Conservation (phyloP, 331 rosid species). For the Acacia pycnantha region DNA sequence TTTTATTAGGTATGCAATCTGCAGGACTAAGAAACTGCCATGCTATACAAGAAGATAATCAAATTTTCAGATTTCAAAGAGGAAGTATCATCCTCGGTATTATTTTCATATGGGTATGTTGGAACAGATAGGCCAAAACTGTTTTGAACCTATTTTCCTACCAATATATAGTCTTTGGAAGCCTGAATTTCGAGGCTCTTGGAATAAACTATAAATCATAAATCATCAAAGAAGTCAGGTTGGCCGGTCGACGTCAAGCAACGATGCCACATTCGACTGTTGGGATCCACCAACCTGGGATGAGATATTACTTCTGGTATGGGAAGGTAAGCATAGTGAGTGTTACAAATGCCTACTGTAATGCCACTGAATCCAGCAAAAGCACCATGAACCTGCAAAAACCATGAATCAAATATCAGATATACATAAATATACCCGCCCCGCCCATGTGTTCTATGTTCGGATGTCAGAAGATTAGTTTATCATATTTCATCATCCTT, state of each 20-base stretch:
- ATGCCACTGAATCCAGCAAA: conserved; percentile 98
- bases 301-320: conserved; percentile 91
- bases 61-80: conserved; percentile 23
- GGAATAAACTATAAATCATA: conserved; percentile 18
- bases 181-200: conserved; percentile 39
- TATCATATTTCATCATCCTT: background rate
- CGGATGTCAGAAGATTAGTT: background rate
- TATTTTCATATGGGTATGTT: conserved; percentile 41
- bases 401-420: conserved; percentile 19
- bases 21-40: conserved; percentile 31
- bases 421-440: background rate
- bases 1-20: conserved; percentile 27
- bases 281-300: conserved; percentile 81
- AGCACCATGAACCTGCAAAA: conserved; percentile 92
- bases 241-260: conserved; percentile 97
- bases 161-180: conserved; percentile 31
- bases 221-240: conserved; percentile 69
- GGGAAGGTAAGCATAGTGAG: conserved; percentile 93
- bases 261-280: conserved; percentile 99
- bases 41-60: conserved; percentile 45
- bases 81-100: conserved; percentile 39
- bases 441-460: background rate
- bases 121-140: conserved; percentile 30
- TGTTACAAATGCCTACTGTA: conserved; percentile 90
- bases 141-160: conserved; percentile 36